Base-by-base conservation (phyloP, 2,329 filamentous ascomycete species). In the Fusarium acutatum region DNA sequence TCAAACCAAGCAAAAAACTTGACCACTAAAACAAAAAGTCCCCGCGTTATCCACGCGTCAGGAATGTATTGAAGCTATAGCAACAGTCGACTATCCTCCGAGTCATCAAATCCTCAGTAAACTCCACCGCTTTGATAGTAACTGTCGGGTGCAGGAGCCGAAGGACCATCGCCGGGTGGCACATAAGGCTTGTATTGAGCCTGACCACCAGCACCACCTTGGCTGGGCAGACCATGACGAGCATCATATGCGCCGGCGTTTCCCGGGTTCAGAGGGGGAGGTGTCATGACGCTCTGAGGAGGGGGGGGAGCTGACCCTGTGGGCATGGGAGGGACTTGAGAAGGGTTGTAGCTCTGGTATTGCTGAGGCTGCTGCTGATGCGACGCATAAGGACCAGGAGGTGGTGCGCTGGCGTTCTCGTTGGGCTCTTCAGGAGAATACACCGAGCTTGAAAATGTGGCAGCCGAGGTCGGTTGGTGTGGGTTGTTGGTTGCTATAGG, bases 151-250 rank as follows among this genome's bases (percentile, higher is more conserved):
- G 84, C 84, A 8, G 88, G 87, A 9, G 85, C 87, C 66, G 85
- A 88, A 5, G 85, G 85, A 15, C 82, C 85, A 38, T 82, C 81
- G 4, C 82, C 79, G 4, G 84, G 86, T 7, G 88, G 88, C 6
- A 87, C 85, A 66, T 92, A 92, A 0, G 90, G 86, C 79, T 88
- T 91, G 74, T 91, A 92, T 78, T 90, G 88, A 43, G 83, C 83
- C 75, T 84, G 83, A 24, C 75, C 75, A 72, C 75, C 70, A 32
- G 58, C 43, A n/a, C 43, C 49, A 58, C 74, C 46, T 79, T 89
- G 85, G 72, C 86, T 88, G 8, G 87, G 87, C 35, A 89, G 78
- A 12, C 83, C 81, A 62, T 89, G 85, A 28, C 88, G 82, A 11
- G 86, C 81, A 74, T 90, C 87, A 65, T 84, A 88, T 4, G 82